A percentile compares a stretch with the other conserved stretches of the same genome.
These are phyloP conservation scores for Amanita rimosa DNA, from an alignment of 768 basidiomycete genomes.

Conservation along the genomic window DNA sequence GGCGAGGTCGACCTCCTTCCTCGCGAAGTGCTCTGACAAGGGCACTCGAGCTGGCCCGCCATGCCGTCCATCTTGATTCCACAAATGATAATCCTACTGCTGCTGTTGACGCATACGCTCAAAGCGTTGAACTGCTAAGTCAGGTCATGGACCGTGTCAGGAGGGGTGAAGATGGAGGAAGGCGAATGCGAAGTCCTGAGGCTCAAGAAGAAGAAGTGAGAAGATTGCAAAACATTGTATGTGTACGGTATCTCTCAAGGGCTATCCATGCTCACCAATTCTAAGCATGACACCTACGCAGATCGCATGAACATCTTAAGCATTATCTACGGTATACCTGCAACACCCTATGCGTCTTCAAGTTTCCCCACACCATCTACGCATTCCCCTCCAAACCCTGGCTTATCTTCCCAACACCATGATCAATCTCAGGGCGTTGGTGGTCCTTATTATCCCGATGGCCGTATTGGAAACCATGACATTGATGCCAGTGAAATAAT, in stretches of 20 bases:
- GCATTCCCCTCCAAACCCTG: slow-evolving; percentile 25
- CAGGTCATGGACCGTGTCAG: slow-evolving; percentile 91
- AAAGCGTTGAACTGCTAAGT: slow-evolving; percentile 75
- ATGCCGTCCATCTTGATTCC: slow-evolving; percentile 81
- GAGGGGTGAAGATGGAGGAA: slow-evolving; percentile 70
- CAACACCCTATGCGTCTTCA: slow-evolving; percentile 54
- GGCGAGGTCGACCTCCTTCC: slow-evolving; percentile 46
- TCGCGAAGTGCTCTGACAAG: slow-evolving; percentile 79
- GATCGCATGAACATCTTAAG: slow-evolving; percentile 91
- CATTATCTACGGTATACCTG: slow-evolving; percentile 79
- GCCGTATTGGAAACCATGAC: slow-evolving; percentile 13
- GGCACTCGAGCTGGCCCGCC: slow-evolving; percentile 79
- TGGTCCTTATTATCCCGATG: slow-evolving; percentile 24
- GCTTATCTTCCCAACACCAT: slow-evolving; percentile 28
- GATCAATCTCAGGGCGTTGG: slow-evolving; percentile 32
- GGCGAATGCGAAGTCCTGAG: slow-evolving; percentile 66
- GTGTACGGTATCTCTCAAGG: slow-evolving; percentile 17
- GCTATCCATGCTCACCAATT: slow-evolving; percentile 19
- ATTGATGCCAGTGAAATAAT: slow-evolving; percentile 10
- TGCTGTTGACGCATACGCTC: slow-evolving; percentile 82
- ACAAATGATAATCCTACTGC: slow-evolving; percentile 83
- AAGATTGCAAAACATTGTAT: slow-evolving; percentile 78
- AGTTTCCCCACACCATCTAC: slow-evolving; percentile 24
- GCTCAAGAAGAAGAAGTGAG: slow-evolving; percentile 88
- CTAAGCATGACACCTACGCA: slow-evolving; percentile 83